Percentiles rank a stretch among this genome's conserved stretches.
Evolutionary conservation across 306 rosid genomes (phyloP).

Genomic region (Ormosia semicastrata): DNA sequence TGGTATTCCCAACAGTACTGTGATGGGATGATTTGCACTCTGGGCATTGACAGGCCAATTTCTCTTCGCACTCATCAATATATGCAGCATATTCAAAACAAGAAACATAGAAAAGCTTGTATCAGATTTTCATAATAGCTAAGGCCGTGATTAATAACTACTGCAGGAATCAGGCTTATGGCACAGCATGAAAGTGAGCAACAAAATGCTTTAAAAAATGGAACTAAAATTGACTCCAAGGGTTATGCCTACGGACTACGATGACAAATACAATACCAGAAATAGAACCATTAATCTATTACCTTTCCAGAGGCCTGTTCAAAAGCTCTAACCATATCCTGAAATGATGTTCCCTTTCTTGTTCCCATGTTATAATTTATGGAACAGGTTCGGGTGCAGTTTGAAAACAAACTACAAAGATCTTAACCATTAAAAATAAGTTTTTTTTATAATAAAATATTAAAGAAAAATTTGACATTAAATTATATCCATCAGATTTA

Average conservation of each 20-base stretch:
- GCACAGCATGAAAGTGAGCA: background rate
- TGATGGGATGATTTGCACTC: constrained; percentile 50
- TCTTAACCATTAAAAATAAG: too few relatives aligned
- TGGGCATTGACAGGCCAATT: constrained; percentile 71
- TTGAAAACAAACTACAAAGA: too few relatives aligned
- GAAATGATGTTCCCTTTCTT: constrained; percentile 89
- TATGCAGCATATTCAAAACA: constrained; percentile 46
- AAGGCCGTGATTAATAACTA: background rate
- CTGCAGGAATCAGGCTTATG: background rate
- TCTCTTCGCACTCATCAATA: constrained; percentile 84
- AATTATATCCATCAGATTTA: too few relatives aligned
- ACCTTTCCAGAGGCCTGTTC: constrained; percentile 95
- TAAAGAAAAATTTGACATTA: too few relatives aligned
- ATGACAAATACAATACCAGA: background rate
- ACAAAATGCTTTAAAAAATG: background rate
- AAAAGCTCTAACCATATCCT: constrained; percentile 92
- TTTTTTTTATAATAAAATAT: too few relatives aligned
- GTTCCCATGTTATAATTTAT: constrained; percentile 76
- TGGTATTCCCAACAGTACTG: too few relatives aligned
- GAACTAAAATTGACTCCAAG: background rate
- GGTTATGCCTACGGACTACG: background rate
- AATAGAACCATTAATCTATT: background rate
- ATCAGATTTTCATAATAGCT: background rate
- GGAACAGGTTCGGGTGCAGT: too few relatives aligned
- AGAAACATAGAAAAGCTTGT: background rate